phyloP scores from a whole-genome alignment of 495 filamentous ascomycete genomes.

The Penicillium fimorum region DNA sequence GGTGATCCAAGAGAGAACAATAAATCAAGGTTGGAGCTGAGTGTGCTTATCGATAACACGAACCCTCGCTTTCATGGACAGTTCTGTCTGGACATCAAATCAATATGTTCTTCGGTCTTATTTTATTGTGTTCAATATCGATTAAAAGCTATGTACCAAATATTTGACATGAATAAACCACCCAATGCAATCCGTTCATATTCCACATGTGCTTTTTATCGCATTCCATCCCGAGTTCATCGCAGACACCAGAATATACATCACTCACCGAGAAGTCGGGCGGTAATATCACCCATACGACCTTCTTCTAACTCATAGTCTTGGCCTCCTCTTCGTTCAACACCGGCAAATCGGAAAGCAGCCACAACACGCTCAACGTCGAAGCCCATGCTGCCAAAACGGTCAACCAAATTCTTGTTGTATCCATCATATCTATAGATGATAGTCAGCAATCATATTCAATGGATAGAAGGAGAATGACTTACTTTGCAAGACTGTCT shows the following conservation, averaged over 20 bases:
- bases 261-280: constrained; percentile 76
- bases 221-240: constrained; percentile 1
- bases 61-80: not conserved
- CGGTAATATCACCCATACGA: constrained; percentile 86
- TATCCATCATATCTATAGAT: constrained; percentile 78
- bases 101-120: not conserved
- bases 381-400: constrained; percentile 94
- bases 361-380: constrained; percentile 83
- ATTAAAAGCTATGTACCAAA: not conserved
- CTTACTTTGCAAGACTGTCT: constrained; percentile 49
- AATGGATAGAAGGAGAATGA: not conserved
- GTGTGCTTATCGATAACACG: constrained; percentile 17
- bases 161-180: not conserved
- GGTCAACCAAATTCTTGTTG: constrained; percentile 78
- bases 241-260: constrained; percentile 20
- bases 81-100: not conserved
- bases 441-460: constrained; percentile 14
- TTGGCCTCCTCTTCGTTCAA: constrained; percentile 70
- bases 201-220: not conserved
- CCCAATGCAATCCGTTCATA: constrained; percentile 9
- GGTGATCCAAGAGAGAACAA: not conserved
- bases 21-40: not conserved
- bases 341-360: constrained; percentile 78
- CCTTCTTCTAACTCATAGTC: constrained; percentile 83
- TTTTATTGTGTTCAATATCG: not conserved